phyloP scores from a whole-genome alignment of 2,329 filamentous ascomycete species.

The Pseudogymnoascus sp. region DNA sequence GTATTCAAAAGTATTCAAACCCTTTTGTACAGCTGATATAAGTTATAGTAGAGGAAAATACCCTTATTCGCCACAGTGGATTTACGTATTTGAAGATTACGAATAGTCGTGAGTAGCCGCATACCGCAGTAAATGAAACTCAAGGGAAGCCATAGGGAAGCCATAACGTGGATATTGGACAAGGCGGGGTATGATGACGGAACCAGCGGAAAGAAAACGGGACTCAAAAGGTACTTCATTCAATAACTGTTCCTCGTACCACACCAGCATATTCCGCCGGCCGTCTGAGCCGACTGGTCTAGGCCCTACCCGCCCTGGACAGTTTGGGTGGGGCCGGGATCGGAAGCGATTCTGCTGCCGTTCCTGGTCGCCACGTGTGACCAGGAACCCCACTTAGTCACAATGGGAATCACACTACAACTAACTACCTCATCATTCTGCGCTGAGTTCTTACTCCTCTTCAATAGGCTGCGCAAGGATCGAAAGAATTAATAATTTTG shows the following conservation, averaged over 20 bases:
- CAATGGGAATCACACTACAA: neutral
- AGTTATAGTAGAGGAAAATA: too few relatives aligned
- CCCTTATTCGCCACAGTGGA: too few relatives aligned
- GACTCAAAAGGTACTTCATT: neutral
- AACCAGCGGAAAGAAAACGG: neutral
- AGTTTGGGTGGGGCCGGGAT: neutral
- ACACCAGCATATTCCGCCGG: neutral
- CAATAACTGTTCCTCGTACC: neutral
- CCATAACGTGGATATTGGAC: neutral
- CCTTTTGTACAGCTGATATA: neutral
- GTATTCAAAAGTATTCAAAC: neutral
- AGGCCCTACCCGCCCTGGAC: neutral
- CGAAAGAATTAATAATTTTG: neutral
- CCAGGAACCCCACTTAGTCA: neutral
- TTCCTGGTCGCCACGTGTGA: neutral
- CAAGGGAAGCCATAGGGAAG: neutral
- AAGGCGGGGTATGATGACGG: neutral
- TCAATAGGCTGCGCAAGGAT: neutral
- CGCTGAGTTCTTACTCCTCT: neutral
- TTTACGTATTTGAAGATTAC: too few relatives aligned
- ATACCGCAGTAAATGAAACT: neutral
- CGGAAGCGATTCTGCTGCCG: neutral
- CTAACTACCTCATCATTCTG: neutral
- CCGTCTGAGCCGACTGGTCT: neutral
- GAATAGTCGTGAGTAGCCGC: neutral